Percentiles rank a stretch among this genome's conserved stretches.
These are phyloP conservation scores for Tuber calosporum DNA, from an alignment of 495 filamentous ascomycete species.

Conservation along the genomic window DNA sequence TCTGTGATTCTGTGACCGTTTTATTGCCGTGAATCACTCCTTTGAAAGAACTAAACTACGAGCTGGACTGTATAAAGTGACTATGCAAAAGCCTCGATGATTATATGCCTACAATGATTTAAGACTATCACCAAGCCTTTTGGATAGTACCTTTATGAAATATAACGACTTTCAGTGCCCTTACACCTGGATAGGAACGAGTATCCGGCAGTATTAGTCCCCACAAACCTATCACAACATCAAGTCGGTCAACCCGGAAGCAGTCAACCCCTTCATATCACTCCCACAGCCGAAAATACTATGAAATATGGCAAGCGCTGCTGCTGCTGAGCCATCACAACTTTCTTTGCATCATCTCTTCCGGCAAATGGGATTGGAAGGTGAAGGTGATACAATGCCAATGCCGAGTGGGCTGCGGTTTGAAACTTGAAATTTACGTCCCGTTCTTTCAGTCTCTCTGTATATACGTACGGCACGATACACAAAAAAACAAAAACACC, in stretches of 20 bases:
- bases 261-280: constrained; percentile 73
- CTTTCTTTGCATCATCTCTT: constrained; percentile 28
- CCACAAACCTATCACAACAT: constrained; percentile 43
- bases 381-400: constrained; percentile 31
- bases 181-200: not conserved
- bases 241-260: constrained; percentile 62
- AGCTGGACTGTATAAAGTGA: no score
- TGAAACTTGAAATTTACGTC: constrained; percentile 41
- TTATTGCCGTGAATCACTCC: not conserved
- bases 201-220: not conserved
- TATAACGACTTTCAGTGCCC: not conserved
- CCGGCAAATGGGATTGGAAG: constrained; percentile 43
- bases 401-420: constrained; percentile 15
- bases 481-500: not conserved
- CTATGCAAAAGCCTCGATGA: no score
- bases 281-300: constrained; percentile 67
- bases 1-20: not conserved
- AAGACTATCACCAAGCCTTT: no score
- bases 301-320: constrained; percentile 69
- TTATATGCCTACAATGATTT: no score
- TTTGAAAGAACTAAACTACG: not conserved
- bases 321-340: constrained; percentile 63
- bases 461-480: no score
- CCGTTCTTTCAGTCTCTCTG: constrained; percentile 37
- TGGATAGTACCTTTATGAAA: no score